Conservation (phyloP, 495 filamentous ascomycete genomes). For the Penicillium goetzii region DNA sequence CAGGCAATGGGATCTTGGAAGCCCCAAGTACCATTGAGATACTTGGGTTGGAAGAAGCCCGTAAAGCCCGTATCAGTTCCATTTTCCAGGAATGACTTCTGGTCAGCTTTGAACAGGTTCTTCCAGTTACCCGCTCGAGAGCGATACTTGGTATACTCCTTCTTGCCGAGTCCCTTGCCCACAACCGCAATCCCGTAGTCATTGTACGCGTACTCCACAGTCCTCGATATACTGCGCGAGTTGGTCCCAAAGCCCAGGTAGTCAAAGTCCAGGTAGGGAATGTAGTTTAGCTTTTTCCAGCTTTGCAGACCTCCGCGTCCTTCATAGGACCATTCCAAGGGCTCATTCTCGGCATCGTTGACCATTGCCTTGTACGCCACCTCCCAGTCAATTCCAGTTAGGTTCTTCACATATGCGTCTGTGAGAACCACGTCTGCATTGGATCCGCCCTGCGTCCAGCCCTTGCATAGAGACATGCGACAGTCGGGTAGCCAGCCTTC, state of each 20-base stretch:
- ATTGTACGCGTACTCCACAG: constrained; percentile 77
- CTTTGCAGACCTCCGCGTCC: constrained; percentile 70
- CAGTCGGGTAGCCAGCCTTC: constrained; percentile 73
- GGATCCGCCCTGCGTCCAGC: constrained; percentile 76
- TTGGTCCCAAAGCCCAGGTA: constrained; percentile 69
- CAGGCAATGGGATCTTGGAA: constrained; percentile 73
- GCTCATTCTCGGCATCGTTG: constrained; percentile 78
- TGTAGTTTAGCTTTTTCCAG: constrained; percentile 70
- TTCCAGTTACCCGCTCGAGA: constrained; percentile 66
- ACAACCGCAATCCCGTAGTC: constrained; percentile 72
- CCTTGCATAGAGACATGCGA: constrained; percentile 68
- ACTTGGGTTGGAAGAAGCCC: constrained; percentile 71
- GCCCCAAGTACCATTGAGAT: constrained; percentile 67
- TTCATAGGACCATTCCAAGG: constrained; percentile 69
- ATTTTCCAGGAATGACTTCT: constrained; percentile 56
- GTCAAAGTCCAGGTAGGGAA: constrained; percentile 72
- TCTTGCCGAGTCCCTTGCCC: constrained; percentile 56
- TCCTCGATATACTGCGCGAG: constrained; percentile 71
- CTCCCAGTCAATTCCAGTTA: constrained; percentile 68
- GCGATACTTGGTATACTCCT: constrained; percentile 62
- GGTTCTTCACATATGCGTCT: constrained; percentile 70
- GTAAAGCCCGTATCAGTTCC: constrained; percentile 64
- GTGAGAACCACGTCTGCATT: constrained; percentile 75
- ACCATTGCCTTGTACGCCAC: constrained; percentile 71
- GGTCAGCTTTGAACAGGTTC: constrained; percentile 67